A percentile compares a stretch with the other conserved stretches of the same genome.
phyloP scores from a whole-genome alignment of 352 stramenopile species.

The Globisporangium abappressorium region DNA sequence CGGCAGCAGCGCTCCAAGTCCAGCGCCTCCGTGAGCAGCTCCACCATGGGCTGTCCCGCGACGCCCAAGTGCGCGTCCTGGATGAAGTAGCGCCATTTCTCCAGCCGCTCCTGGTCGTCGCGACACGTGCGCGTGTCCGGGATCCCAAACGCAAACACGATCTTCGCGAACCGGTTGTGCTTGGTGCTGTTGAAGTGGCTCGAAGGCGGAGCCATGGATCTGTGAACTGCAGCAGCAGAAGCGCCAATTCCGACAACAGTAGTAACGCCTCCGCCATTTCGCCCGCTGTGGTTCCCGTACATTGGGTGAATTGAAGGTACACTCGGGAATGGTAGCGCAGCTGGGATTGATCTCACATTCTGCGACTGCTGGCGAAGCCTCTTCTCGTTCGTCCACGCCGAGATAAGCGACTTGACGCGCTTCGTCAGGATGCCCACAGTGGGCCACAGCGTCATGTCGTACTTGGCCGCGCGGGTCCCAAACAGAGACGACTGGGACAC shows the following conservation, averaged over 20 bases:
- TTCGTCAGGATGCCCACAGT: conserved; percentile 44
- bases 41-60: conserved; percentile 31
- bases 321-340: neutral
- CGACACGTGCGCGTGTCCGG: conserved; percentile 64
- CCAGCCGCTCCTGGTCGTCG: conserved; percentile 36
- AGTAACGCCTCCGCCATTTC: neutral
- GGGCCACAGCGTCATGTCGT: conserved; percentile 39
- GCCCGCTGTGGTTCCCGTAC: neutral
- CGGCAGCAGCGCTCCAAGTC: conserved; percentile 67
- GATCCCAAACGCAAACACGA: conserved; percentile 75
- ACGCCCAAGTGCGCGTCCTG: conserved; percentile 49
- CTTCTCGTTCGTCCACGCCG: conserved; percentile 39
- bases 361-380: conserved; percentile 14
- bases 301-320: neutral
- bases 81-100: conserved; percentile 85
- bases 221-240: neutral
- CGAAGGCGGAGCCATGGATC: neutral
- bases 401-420: conserved; percentile 48
- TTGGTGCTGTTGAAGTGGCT: conserved; percentile 21
- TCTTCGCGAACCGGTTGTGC: conserved; percentile 73
- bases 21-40: conserved; percentile 50
- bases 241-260: neutral
- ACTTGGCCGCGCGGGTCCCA: conserved; percentile 35
- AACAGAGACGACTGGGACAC: conserved; percentile 54
- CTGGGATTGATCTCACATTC: neutral